These are phyloP conservation scores for Artemisia tridentata DNA, from an alignment of 129 eudicot genomes.

Conservation along the genomic window DNA sequence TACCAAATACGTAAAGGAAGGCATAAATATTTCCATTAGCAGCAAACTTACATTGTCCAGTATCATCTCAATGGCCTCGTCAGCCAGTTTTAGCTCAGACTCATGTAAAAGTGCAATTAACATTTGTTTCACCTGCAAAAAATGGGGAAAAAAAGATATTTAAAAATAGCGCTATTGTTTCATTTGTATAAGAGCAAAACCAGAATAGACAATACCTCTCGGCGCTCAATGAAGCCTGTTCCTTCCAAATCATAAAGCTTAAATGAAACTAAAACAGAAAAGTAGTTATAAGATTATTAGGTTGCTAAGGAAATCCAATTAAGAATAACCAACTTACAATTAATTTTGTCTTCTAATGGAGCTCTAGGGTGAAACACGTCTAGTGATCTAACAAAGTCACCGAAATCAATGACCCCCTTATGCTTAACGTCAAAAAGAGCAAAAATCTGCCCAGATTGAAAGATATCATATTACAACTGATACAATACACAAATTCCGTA, in stretches of 20 bases:
- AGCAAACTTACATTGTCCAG: conserved; percentile 68
- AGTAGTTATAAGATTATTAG: conserved; percentile 14
- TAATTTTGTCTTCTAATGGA: conserved; percentile 80
- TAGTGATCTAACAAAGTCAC: conserved; percentile 92
- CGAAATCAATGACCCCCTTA: conserved; percentile 83
- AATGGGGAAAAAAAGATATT: conserved; percentile 4
- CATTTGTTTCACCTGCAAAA: conserved; percentile 90
- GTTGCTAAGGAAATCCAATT: conserved; percentile 9
- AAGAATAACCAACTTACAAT: conserved; percentile 44
- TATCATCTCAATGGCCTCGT: conserved; percentile 79
- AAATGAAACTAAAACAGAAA: conserved; percentile 66
- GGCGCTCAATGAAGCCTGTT: conserved; percentile 95
- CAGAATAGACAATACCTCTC: conserved; percentile 55
- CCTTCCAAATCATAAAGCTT: conserved; percentile 90
- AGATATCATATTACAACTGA: conserved; percentile 6
- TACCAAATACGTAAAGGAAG: neutral
- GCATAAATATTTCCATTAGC: neutral
- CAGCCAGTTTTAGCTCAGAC: conserved; percentile 89
- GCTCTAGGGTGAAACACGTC: conserved; percentile 95
- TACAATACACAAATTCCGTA: conserved; percentile 4
- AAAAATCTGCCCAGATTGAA: conserved; percentile 58
- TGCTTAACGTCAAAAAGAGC: conserved; percentile 79
- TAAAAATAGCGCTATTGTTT: neutral
- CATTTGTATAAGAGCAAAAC: neutral
- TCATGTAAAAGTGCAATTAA: conserved; percentile 84